phyloP scores from a whole-genome alignment of 306 rosid species.

The Urtica urens region DNA sequence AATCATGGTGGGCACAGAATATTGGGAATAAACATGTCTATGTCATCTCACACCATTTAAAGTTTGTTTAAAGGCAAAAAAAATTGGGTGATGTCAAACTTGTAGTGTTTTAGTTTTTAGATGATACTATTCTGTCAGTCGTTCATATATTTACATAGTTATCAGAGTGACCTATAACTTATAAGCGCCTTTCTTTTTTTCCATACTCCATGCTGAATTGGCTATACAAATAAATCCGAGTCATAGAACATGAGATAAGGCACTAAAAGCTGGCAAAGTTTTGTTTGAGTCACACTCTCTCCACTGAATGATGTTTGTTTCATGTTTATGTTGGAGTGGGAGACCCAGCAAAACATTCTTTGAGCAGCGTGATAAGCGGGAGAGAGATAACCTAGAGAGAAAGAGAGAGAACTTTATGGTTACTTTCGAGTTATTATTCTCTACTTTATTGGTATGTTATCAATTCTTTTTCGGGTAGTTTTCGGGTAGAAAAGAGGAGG shows the following conservation, averaged over 20 bases:
- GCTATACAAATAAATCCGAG: not conserved
- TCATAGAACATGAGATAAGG: not conserved
- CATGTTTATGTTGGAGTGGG: not conserved
- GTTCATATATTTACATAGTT: too few relatives aligned
- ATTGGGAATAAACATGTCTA: too few relatives aligned
- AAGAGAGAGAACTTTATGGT: constrained; percentile 16
- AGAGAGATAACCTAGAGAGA: constrained; percentile 14
- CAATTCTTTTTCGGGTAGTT: constrained; percentile 5
- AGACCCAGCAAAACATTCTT: constrained; percentile 11
- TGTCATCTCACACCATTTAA: too few relatives aligned
- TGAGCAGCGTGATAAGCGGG: constrained; percentile 11
- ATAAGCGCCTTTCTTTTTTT: too few relatives aligned
- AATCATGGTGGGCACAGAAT: too few relatives aligned
- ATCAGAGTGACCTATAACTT: too few relatives aligned
- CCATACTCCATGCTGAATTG: not conserved
- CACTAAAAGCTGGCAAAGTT: not conserved
- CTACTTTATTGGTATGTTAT: not conserved
- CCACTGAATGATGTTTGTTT: not conserved
- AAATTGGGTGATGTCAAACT: too few relatives aligned
- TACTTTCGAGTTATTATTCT: constrained; percentile 6
- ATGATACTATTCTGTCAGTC: too few relatives aligned
- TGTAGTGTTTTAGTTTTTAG: too few relatives aligned
- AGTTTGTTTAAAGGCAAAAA: too few relatives aligned
- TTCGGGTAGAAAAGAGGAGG: constrained; percentile 12
- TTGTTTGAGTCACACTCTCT: not conserved